A percentile compares a stretch with the other conserved stretches of the same genome.
Evolutionary conservation across 2,329 filamentous ascomycete genomes (phyloP).

Genomic region (Pestalotiopsis sp.): DNA sequence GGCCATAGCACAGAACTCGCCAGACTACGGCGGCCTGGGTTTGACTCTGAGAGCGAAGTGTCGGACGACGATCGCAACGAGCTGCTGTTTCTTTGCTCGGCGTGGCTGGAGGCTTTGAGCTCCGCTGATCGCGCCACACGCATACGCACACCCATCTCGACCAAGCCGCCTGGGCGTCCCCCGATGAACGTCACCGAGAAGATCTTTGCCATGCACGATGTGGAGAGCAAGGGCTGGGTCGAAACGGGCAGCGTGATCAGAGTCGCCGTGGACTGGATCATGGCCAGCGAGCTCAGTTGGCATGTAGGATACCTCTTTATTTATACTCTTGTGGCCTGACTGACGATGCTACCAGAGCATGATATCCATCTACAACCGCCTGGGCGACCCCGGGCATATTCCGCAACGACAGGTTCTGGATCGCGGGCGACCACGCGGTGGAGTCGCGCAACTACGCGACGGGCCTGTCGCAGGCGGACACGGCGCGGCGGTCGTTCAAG

Average conservation of each 20-base stretch:
- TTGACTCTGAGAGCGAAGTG: slow-evolving; percentile 6
- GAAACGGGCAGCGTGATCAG: slow-evolving; percentile 39
- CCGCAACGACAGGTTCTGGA: slow-evolving; percentile 50
- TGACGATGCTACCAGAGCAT: slow-evolving; percentile 30
- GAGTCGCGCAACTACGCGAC: slow-evolving; percentile 40
- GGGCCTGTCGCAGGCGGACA: slow-evolving; percentile 35
- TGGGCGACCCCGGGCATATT: slow-evolving; percentile 42
- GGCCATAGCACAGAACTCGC: slow-evolving; percentile 17
- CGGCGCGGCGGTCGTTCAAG: slow-evolving; percentile 38
- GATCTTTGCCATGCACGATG: slow-evolving; percentile 44
- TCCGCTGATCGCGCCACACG: slow-evolving; percentile 21
- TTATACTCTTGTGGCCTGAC: not conserved
- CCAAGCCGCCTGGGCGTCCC: slow-evolving; percentile 20
- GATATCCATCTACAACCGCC: slow-evolving; percentile 37
- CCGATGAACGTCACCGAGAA: slow-evolving; percentile 45
- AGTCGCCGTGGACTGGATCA: slow-evolving; percentile 45
- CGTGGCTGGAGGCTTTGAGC: slow-evolving; percentile 29
- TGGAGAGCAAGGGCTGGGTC: slow-evolving; percentile 33
- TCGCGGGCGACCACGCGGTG: slow-evolving; percentile 48
- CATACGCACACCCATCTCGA: slow-evolving; percentile 9
- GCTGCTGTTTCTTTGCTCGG: slow-evolving; percentile 27
- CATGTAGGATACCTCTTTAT: slow-evolving; percentile 18
- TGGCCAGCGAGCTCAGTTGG: slow-evolving; percentile 45
- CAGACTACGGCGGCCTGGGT: slow-evolving; percentile 28
- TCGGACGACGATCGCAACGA: slow-evolving; percentile 16